Base-by-base conservation (phyloP, 768 basidiomycete genomes). In the Boletus eberwhitei region DNA sequence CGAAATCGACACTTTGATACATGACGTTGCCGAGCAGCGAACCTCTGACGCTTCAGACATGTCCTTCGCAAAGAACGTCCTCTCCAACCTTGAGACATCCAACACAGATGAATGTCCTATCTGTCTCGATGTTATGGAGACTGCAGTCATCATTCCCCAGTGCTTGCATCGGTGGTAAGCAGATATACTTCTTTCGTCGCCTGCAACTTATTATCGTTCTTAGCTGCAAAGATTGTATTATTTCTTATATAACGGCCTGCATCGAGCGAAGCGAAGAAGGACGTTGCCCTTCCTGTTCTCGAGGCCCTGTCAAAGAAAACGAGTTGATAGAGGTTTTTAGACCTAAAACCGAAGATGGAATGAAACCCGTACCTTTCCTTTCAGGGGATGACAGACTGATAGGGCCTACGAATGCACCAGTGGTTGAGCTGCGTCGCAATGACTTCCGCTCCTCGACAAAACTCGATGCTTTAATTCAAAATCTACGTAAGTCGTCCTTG, bases 361-460 rank as follows among this genome's bases (percentile, higher is more conserved):
- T 4, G 39, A 45, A 51, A 11, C 7, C 29, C 1, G 31, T 14
- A 2, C 41, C 52, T 8, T 19, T 34, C 36, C 29, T 14, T 48
- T 49, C 52, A 29, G 59, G 40, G 51, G 66, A 50, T 6, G 62
- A 53, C 51, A 59, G 54, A 21, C 61, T 55, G 11, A 34, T 58
- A 5, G 57, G 60, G 50, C 65, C 17, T 64, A 47, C 64, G 49
- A 66, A 14, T 65, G 61, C 73, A 36, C 72, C 80, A 13, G 73
- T 69, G 16, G 75, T 93, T 26, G 73, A 81, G 14, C 71, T 95
- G 42, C 77, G 89, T 12, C 82, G 85, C 60, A 93, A 93, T 59
- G 84, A 95, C 71, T 92, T 97, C 71, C 80, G 83, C 37, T 88
- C 91, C 5, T 94, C 91, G 9, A 97, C 95, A 1, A 98, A 98